Evolutionary conservation across 1,284 basidiomycete genomes (phyloP).

Genomic region (Cryptococcus hybrid): DNA sequence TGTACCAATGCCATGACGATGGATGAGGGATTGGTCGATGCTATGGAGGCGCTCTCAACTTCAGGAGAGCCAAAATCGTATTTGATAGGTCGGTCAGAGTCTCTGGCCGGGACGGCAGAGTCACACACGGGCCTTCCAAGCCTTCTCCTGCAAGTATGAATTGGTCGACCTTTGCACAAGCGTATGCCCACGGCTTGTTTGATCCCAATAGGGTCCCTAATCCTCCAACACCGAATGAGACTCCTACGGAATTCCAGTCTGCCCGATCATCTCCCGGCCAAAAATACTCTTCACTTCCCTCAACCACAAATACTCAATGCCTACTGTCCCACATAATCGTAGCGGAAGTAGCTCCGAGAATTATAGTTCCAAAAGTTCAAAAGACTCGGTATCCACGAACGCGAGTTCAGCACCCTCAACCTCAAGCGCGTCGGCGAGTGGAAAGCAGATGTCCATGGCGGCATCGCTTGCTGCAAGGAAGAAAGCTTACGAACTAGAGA

Average conservation of each 20-base stretch:
- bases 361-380: conserved; percentile 12
- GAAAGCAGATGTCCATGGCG: conserved; percentile 16
- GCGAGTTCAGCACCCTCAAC: conserved; percentile 22
- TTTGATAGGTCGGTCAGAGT: conserved; percentile 22
- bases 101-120: conserved; percentile 1
- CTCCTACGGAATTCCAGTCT: conserved; percentile 17
- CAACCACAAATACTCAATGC: neutral
- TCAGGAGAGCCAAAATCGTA: conserved; percentile 1
- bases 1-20: conserved; percentile 12
- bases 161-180: conserved; percentile 71
- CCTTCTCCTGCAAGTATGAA: conserved; percentile 5
- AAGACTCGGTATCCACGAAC: conserved; percentile 17
- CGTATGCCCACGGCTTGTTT: conserved; percentile 75
- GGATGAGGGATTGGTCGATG: conserved; percentile 16
- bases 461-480: conserved; percentile 17
- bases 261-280: conserved; percentile 26
- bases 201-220: conserved; percentile 72
- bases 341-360: conserved; percentile 5
- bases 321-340: neutral
- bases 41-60: conserved; percentile 21
- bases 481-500: conserved; percentile 28
- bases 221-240: conserved; percentile 52
- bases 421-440: conserved; percentile 3
- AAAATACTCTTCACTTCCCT: conserved; percentile 9
- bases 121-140: neutral